These are phyloP conservation scores for Colletotrichum liaoningense DNA, from an alignment of 2,329 filamentous ascomycete genomes.

Conservation along the genomic window DNA sequence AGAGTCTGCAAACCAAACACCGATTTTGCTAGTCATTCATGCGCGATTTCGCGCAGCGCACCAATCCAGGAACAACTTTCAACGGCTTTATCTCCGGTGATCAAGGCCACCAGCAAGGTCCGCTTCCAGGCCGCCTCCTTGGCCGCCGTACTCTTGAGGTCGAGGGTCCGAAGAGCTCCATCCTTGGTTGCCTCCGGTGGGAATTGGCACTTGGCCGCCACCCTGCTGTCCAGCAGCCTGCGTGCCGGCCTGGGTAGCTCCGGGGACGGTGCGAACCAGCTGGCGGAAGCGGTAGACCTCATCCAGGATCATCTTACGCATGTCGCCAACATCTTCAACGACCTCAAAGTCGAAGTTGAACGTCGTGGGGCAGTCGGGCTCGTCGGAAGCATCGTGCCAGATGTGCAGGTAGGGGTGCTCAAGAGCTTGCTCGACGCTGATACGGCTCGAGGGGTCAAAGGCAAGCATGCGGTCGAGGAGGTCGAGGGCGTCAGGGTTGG, in stretches of 20 bases:
- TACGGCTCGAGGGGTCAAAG: conserved; percentile 93
- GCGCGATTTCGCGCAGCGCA: background rate
- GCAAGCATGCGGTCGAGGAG: conserved; percentile 97
- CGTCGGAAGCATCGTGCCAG: conserved; percentile 98
- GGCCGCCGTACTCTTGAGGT: conserved; percentile 67
- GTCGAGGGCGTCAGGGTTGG: conserved; percentile 95
- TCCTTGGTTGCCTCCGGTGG: conserved; percentile 55
- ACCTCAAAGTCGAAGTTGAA: conserved; percentile 99
- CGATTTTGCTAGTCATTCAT: conserved; percentile 6
- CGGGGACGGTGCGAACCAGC: conserved; percentile 63
- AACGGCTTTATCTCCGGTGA: conserved; percentile 42
- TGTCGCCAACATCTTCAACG: conserved; percentile 93
- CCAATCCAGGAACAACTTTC: background rate
- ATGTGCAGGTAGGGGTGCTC: conserved; percentile 97
- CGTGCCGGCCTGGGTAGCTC: conserved; percentile 44
- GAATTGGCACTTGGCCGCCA: conserved; percentile 63
- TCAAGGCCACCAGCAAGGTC: conserved; percentile 72
- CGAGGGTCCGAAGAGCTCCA: conserved; percentile 71
- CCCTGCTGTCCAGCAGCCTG: conserved; percentile 47
- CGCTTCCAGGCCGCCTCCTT: conserved; percentile 65
- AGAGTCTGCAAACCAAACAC: conserved; percentile 11
- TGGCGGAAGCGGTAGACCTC: conserved; percentile 90
- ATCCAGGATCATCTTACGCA: conserved; percentile 97
- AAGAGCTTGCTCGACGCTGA: conserved; percentile 93
- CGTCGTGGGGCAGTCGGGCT: conserved; percentile 90